phyloP scores from a whole-genome alignment of 225 moss, liverwort and hornwort species.

The Climacium dendroides region DNA sequence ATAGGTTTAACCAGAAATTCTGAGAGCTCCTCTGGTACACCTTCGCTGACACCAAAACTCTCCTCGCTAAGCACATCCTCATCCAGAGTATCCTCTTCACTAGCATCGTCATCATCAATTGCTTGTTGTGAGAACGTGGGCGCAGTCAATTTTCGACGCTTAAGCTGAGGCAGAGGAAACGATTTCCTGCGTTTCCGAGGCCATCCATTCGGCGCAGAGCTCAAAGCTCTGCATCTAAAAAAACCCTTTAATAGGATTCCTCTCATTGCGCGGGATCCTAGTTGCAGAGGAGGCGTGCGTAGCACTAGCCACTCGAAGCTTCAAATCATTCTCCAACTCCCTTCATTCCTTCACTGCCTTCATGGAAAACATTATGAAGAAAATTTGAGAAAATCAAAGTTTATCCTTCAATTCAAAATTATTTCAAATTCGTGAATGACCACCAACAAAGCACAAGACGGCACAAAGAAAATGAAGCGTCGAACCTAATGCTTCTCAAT shows the following conservation, averaged over 20 bases:
- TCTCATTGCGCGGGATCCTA: not conserved
- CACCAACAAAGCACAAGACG: not conserved
- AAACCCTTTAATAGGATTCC: constrained; percentile 24
- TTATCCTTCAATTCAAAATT: not conserved
- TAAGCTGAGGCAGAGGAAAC: constrained; percentile 3
- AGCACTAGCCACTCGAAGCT: not conserved
- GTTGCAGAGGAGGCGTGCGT: not conserved
- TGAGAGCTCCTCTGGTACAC: not conserved
- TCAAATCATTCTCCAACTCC: not conserved
- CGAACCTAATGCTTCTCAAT: not conserved
- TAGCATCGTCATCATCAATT: not conserved
- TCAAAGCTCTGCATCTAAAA: constrained; percentile 12
- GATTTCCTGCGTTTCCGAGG: constrained; percentile 16
- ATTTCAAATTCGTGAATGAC: not conserved
- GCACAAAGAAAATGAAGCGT: not conserved
- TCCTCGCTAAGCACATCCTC: not conserved
- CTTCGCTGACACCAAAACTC: not conserved
- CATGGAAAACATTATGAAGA: not conserved
- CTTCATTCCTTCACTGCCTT: not conserved
- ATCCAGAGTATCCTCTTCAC: not conserved
- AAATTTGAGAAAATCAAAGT: not conserved
- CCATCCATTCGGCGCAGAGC: constrained; percentile 1
- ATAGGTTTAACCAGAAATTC: not conserved
- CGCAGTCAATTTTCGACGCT: constrained; percentile 4
- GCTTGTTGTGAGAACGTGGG: not conserved